phyloP scores from a whole-genome alignment of 129 eudicot species.

The Cynara cardunculus region DNA sequence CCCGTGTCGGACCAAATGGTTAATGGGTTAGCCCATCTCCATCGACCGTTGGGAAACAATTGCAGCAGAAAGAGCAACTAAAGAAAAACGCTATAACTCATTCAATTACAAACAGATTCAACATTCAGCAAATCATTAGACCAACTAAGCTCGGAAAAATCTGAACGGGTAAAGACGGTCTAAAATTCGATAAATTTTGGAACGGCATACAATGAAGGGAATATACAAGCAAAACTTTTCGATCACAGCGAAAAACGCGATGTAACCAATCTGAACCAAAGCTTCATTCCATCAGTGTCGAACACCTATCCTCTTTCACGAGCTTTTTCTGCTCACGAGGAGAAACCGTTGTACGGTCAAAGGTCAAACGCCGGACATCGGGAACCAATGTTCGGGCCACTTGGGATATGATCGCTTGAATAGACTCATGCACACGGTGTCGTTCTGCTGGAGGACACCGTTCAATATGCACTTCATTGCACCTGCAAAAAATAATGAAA shows the following conservation, averaged over 20 bases:
- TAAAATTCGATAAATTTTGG: neutral
- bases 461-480: conserved; percentile 94
- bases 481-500: conserved; percentile 37
- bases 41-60: neutral
- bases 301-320: conserved; percentile 8
- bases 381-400: conserved; percentile 93
- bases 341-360: conserved; percentile 10
- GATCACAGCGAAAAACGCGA: conserved; percentile 25
- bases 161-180: neutral
- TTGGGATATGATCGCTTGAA: conserved; percentile 90
- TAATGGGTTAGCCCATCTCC: no score
- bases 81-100: neutral
- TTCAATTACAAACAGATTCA: neutral
- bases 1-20: no score
- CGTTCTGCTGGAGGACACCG: conserved; percentile 92
- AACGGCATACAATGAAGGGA: neutral
- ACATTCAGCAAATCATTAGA: neutral
- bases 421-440: conserved; percentile 93
- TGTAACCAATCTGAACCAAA: conserved; percentile 69
- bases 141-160: neutral
- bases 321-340: conserved; percentile 6
- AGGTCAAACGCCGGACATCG: conserved; percentile 41
- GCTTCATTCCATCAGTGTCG: conserved; percentile 78
- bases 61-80: neutral
- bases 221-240: conserved; percentile 34